Conservation (phyloP, 1,284 basidiomycete genomes). For the Leccinum pallidistipes region DNA sequence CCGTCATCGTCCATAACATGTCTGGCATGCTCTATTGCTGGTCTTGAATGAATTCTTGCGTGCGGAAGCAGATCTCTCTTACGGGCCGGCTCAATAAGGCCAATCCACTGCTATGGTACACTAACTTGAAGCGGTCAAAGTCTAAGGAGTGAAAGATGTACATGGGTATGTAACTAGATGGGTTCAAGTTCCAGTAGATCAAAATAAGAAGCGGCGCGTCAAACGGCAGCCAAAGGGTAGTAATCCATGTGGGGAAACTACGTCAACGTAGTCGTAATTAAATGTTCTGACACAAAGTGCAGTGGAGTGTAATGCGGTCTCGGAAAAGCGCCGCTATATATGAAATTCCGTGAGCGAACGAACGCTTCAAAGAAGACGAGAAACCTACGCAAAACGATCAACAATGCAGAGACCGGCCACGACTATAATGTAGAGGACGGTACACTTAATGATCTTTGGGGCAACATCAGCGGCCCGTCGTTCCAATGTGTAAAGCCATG, state of each 20-base stretch:
- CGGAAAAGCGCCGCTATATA: slow-evolving; percentile 66
- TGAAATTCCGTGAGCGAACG: slow-evolving; percentile 9
- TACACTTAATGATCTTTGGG: slow-evolving; percentile 73
- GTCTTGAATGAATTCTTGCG: no score
- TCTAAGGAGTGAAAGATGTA: slow-evolving; percentile 28
- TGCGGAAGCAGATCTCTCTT: no score
- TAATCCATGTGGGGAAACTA: slow-evolving; percentile 10
- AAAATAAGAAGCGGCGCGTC: slow-evolving; percentile 12
- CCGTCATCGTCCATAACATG: no score
- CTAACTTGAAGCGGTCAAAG: slow-evolving; percentile 19
- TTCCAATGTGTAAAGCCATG: background rate
- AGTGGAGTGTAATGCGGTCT: slow-evolving; percentile 64
- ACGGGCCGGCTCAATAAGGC: no score
- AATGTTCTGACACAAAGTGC: slow-evolving; percentile 75
- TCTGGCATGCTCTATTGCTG: no score
- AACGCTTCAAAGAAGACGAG: slow-evolving; percentile 22
- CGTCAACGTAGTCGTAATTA: slow-evolving; percentile 43
- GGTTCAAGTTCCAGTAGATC: slow-evolving; percentile 22
- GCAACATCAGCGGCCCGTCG: slow-evolving; percentile 9
- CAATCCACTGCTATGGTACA: slow-evolving; percentile 31
- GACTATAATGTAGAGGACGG: slow-evolving; percentile 80
- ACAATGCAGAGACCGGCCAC: slow-evolving; percentile 79
- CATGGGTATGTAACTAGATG: slow-evolving; percentile 22
- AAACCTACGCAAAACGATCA: slow-evolving; percentile 75
- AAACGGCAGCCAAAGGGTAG: slow-evolving; percentile 3